These are phyloP conservation scores for Blastobotrys buckinghamii DNA, from an alignment of 1,139 yeast species.

Conservation along the genomic window DNA sequence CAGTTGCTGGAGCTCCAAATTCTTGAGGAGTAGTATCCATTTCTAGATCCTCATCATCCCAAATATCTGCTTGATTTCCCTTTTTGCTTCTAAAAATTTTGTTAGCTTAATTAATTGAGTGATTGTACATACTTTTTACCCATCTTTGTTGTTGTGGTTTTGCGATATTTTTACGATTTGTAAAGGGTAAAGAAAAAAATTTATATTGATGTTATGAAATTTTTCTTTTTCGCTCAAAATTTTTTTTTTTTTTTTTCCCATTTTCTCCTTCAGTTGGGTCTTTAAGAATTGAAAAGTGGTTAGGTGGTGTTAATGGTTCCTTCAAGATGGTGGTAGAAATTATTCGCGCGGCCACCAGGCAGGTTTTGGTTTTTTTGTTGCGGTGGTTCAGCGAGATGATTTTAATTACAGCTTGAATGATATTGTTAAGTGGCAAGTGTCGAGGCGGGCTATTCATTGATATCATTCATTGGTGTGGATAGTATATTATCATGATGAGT, in stretches of 20 bases:
- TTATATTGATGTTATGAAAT: neutral
- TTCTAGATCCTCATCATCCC: conserved; percentile 78
- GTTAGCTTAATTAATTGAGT: conserved; percentile 2
- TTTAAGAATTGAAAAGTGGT: neutral
- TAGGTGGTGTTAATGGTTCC: too few species aligned
- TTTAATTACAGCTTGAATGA: too few species aligned
- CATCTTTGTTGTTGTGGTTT: conserved; percentile 21
- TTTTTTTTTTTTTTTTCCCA: neutral
- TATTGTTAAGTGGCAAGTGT: too few species aligned
- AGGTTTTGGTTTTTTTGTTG: too few species aligned
- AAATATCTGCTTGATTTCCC: conserved; percentile 61
- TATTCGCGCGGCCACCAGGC: too few species aligned
- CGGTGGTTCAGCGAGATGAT: too few species aligned
- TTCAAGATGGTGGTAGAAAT: too few species aligned
- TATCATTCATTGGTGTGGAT: too few species aligned
- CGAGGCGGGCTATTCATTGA: too few species aligned
- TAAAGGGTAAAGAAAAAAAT: neutral
- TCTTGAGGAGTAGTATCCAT: conserved; percentile 50
- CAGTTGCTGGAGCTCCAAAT: conserved; percentile 34
- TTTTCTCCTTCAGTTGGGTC: conserved; percentile 1
- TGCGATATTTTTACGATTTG: neutral
- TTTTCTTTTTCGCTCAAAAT: neutral
- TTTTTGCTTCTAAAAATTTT: conserved; percentile 35
- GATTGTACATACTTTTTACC: conserved; percentile 30
- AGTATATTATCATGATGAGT: too few species aligned